These are phyloP conservation scores for Saccharomycopsis selenospora DNA, from an alignment of 805 yeast species.

Conservation along the genomic window DNA sequence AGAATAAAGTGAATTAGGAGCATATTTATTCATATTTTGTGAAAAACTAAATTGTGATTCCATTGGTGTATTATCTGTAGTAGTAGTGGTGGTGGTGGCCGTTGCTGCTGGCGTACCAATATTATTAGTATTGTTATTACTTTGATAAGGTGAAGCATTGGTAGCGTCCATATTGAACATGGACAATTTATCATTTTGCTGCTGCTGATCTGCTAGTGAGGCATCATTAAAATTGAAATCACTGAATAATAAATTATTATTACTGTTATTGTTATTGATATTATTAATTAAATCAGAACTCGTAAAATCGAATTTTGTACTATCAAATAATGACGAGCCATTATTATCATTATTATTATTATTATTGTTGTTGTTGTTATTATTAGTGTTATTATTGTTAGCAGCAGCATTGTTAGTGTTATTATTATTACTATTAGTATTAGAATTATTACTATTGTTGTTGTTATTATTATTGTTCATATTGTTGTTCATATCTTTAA, in stretches of 20 bases:
- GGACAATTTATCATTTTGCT: not conserved
- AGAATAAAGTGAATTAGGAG: conserved; percentile 15
- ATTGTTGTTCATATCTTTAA: not conserved
- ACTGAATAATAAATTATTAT: not conserved
- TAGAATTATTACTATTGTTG: not conserved
- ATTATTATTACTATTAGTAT: not conserved
- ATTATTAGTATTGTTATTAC: too few relatives aligned
- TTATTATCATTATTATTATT: not conserved
- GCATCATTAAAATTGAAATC: conserved; percentile 3
- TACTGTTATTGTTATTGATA: not conserved
- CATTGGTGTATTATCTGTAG: not conserved
- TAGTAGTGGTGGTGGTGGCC: not conserved
- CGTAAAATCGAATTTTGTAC: conserved; percentile 7
- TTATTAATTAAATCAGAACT: not conserved
- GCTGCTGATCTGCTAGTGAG: not conserved
- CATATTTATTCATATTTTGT: conserved; percentile 7
- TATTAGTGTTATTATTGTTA: not conserved
- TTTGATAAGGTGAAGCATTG: too few relatives aligned
- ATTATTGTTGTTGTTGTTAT: not conserved
- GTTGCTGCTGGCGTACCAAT: not conserved
- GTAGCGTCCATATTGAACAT: conserved; percentile 2
- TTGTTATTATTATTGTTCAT: conserved; percentile 1
- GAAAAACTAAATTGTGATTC: not conserved
- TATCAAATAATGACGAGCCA: conserved; percentile 6
- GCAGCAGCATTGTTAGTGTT: not conserved